Base-by-base conservation (phyloP, 176 grass and related monocot species). In the Hyparrhenia diplandra region DNA sequence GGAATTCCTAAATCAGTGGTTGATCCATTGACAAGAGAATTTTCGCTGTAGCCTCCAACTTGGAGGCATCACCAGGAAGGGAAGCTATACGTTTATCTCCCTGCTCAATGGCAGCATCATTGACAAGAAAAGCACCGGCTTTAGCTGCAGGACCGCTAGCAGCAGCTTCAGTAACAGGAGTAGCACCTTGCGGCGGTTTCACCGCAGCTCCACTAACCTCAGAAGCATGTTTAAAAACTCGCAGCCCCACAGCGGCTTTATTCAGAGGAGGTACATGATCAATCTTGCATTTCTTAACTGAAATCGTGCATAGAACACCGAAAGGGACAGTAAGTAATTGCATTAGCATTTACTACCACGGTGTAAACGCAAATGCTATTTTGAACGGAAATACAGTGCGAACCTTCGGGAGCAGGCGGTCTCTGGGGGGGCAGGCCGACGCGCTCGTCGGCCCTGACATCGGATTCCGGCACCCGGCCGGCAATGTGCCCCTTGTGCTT, bases 401-500 rank as follows among this genome's bases (percentile, higher is more conserved):
- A 75, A 89, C 88, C 88, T 90, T 90, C 67, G 4, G 79, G 30
- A 8, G 64, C 59, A 51, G 47, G 73, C 25, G 49, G 55, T 4
- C 17, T 58, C 5, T 60, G 58, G 73, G 78, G 57, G 67, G 78
- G 47, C 5, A 67, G 31, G 37, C 18, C 65, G 45, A 55, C 62
- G 69, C 2, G 36, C 43, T 75, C 77, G 2, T 84, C 52, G 45
- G 37, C 13, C 66, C 28, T 51, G 65, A 46, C 46, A 55, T 85
- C 83, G 27, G 55, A 25, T 73, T 73, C 78, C 25, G 3, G 62
- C 63, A 34, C 54, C 20, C 24, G 32, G 21, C 41, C 13, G 3
- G 82, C 82, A 85, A 85, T 81, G 77, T 55, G 77, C 16, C 64
- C 77, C 13, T 81, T 85, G 51, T 43, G 83, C 49, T 86, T 86